Evolutionary conservation across 2,329 filamentous ascomycete genomes (phyloP), one percentile per base, ranked within the genome.

Genomic region (Exophiala xenobiotica): DNA sequence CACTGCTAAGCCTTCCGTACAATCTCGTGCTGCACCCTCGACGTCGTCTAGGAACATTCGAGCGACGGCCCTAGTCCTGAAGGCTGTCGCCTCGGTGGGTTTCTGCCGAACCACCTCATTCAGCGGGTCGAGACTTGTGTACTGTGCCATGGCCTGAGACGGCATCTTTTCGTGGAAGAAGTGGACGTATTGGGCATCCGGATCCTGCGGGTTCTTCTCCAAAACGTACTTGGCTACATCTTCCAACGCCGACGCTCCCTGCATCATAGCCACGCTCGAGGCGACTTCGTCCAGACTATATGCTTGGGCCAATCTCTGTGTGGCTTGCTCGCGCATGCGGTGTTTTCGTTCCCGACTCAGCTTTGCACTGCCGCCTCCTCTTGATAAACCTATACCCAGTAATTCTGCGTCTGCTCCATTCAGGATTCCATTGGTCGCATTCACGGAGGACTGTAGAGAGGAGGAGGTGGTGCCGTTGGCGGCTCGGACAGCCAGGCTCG

Each of bases 101-200:
- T 80, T 71, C 33, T 82, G 78, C 9, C 74, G 71, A 53, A 91
- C 84, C 49, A 92, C 81, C 29, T 87, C 79, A 64, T 84, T 76
- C 58, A 95, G 68, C 3, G 83, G 77, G 46, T 80, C 72, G 50
- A 91, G 69, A 56, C 81, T 85, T 6, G 87, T 91, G 61, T 79
- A 84, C 62, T 88, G 81, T 27, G 83, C 86, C 66, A 93, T 74
- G 65, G 86, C 83, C 35, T 86, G 75, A 33, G 83, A 87, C 1
- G 88, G 86, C 20, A 93, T 91, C 78, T 92, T 93, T 70, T 95
- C 88, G 70, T 92, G 88, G 68, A 95, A 95, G 71, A 92, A 93
- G 66, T 93, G 87, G n/a, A 93, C 89, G 65, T 93, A 93, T 68
- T 86, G 87, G 22, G 88, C 89, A 63, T 93, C 87, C 37, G 76